Evolutionary conservation across 1,139 yeast genomes (phyloP), one percentile per base, ranked within the genome.

Genomic region (Debaryomycetaceae sp.): DNA sequence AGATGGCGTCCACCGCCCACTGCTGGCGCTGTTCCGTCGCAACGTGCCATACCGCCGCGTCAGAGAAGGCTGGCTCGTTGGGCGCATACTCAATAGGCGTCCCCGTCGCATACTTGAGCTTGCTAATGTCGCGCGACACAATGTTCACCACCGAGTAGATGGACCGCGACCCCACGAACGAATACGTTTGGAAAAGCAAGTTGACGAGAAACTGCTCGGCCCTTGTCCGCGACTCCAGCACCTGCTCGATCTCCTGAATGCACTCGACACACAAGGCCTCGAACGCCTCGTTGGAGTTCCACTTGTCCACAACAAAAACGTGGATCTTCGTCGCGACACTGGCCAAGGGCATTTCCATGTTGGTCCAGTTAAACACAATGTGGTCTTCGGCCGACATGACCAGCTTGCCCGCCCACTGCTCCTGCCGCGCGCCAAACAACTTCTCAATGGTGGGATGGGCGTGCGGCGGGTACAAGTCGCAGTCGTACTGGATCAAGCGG

Each of bases 81-180:
- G 45, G 45, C 12, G 52, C 53, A 31, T 47, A 48, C 13, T 47
- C 49, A 22, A 61, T 49, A 15, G 49, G 37, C 14, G 50, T 39
- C 1, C 70, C 70, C 36, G 61, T 50, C 24, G 62, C 43, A 40
- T 45, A 62, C 39, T 58, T 58, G 38, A 87, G 55, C 32, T 75
- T 65, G 26, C 62, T 63, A 22, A 63, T 54, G 31, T 77, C 69
- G 35, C 77, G 68, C 25, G 68, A 64, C 35, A 85, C 62, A 48
- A 81, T 77, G 40, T 74, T 74, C 31, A 76, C 77, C 25, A 86
- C 86, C 33, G 93, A 94, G 15, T 94, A 82, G 27, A 87, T 68
- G 1, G 97, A 86, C 47, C 97, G 71, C 27, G 85, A 79, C 16
- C 97, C 96, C 36, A 86, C 76, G 44, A 76, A 78, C 27, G 92